Conservation (phyloP, 2,329 filamentous ascomycete species). For the Alternaria rosae region DNA sequence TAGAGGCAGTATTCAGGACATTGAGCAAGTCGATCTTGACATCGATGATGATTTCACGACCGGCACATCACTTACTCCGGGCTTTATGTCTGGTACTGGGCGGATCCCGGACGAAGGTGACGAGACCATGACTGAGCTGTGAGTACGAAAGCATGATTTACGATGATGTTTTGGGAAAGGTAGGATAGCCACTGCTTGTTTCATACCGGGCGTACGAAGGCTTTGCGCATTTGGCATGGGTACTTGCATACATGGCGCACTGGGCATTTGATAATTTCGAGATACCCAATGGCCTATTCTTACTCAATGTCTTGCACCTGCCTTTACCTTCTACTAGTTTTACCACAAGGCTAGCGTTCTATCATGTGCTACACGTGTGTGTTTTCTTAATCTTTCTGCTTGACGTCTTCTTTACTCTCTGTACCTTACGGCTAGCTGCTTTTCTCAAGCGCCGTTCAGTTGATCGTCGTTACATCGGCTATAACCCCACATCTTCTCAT, state of each 20-base stretch:
- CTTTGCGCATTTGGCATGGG: not conserved
- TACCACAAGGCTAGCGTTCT: not conserved
- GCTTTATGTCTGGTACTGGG: conserved; percentile 33
- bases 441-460: not conserved
- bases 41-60: conserved; percentile 51
- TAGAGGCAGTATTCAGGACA: conserved; percentile 27
- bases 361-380: not conserved
- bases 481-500: not conserved
- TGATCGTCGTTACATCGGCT: not conserved
- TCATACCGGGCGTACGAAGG: not conserved
- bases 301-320: not conserved
- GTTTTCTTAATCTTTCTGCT: not conserved
- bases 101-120: conserved; percentile 30
- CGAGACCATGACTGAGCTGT: conserved; percentile 33
- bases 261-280: not conserved
- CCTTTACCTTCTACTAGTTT: conserved; percentile 3
- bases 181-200: not conserved
- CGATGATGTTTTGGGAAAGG: not conserved
- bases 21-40: conserved; percentile 44
- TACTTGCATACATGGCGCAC: conserved; percentile 6
- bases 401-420: not conserved
- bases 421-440: not conserved
- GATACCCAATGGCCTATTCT: conserved; percentile 7
- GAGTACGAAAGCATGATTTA: not conserved
- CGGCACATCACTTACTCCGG: conserved; percentile 48